These are phyloP conservation scores for Rhizoclosmatium sp. DNA, from an alignment of 192 early-diverging fungal species.

Conservation along the genomic window DNA sequence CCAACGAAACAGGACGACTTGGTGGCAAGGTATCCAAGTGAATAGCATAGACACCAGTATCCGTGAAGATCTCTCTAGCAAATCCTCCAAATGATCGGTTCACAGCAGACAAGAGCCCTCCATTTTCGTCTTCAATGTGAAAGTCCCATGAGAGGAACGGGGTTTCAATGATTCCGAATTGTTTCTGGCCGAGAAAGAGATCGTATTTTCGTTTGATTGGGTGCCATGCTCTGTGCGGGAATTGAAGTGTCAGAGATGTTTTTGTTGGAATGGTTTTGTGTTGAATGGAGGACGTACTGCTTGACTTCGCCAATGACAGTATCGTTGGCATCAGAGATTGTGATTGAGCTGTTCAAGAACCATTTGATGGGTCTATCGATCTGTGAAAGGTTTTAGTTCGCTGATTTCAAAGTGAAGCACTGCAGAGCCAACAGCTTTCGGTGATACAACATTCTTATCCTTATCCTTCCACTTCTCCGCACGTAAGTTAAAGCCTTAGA, in stretches of 20 bases:
- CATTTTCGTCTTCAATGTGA: slow-evolving; percentile 65
- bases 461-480: too few species aligned
- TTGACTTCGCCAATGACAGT: slow-evolving; percentile 81
- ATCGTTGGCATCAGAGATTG: slow-evolving; percentile 67
- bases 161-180: slow-evolving; percentile 53
- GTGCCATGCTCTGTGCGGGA: slow-evolving; percentile 75
- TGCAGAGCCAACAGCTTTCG: too few species aligned
- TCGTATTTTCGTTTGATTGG: slow-evolving; percentile 82
- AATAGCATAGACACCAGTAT: slow-evolving; percentile 83
- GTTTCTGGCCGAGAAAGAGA: slow-evolving; percentile 71
- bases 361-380: slow-evolving; percentile 70
- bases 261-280: neutral
- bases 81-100: slow-evolving; percentile 80
- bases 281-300: slow-evolving; percentile 46
- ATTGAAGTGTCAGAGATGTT: neutral
- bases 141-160: slow-evolving; percentile 85
- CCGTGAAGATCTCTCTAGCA: slow-evolving; percentile 81
- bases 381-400: slow-evolving; percentile 1
- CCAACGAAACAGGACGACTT: slow-evolving; percentile 52
- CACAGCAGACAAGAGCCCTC: slow-evolving; percentile 63
- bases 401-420: neutral
- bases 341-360: slow-evolving; percentile 78
- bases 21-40: slow-evolving; percentile 70
- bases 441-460: too few species aligned
- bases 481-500: too few species aligned